phyloP scores from a whole-genome alignment of 2,329 filamentous ascomycete genomes.

The Teratosphaeria viscida region DNA sequence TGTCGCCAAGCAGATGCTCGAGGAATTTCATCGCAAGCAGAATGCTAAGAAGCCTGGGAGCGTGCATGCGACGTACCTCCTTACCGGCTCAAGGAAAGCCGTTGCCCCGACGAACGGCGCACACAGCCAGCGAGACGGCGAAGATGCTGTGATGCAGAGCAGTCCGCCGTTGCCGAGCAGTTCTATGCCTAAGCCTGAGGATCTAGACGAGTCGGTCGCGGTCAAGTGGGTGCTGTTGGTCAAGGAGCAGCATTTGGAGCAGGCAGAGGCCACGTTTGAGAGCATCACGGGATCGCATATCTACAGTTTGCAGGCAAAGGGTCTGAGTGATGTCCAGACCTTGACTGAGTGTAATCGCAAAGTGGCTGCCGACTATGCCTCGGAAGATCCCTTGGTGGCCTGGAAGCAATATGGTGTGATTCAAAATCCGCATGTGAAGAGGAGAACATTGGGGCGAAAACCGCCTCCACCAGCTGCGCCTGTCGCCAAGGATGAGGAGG shows the following conservation, averaged over 20 bases:
- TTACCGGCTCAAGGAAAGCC: conserved; percentile 55
- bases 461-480: conserved; percentile 29
- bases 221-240: conserved; percentile 27
- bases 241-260: conserved; percentile 20
- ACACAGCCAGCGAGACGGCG: conserved; percentile 41
- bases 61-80: conserved; percentile 84
- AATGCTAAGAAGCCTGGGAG: conserved; percentile 63
- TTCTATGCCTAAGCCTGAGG: conserved; percentile 46
- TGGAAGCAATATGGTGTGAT: conserved; percentile 63
- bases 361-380: conserved; percentile 44
- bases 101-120: conserved; percentile 27
- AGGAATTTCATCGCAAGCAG: conserved; percentile 70
- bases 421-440: conserved; percentile 57
- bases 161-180: conserved; percentile 57
- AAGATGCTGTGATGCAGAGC: conserved; percentile 57
- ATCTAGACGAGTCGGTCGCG: conserved; percentile 38
- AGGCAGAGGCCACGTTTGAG: conserved; percentile 56
- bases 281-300: conserved; percentile 71
- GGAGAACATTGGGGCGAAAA: conserved; percentile 32
- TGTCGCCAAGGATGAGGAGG: conserved; percentile 2
- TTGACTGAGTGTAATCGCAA: conserved; percentile 61
- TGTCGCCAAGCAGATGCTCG: conserved; percentile 82
- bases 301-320: conserved; percentile 69
- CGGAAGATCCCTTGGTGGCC: conserved; percentile 49
- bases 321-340: conserved; percentile 55